Base-by-base conservation (phyloP, 83 land plant species). In the Thuja plicata region DNA sequence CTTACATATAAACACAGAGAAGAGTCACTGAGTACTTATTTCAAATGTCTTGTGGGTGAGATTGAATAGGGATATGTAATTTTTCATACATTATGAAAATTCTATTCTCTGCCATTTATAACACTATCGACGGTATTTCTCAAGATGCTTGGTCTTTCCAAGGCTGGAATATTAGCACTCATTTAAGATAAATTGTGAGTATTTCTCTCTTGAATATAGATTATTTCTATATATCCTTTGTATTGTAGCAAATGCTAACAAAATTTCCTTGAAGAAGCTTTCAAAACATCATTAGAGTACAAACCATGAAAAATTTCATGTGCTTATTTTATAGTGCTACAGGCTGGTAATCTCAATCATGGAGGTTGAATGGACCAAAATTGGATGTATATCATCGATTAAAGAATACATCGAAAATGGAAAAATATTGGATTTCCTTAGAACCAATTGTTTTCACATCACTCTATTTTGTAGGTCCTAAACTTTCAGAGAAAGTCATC, bases 101-200 rank as follows among this genome's bases (percentile, higher is more conserved):
- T 19, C 57, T 97, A 60, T 97, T 93, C 87, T 90, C 91, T 13
- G 96, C 94, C 34, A 87, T 97, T 54, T 90, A 89, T 80, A 89
- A 87, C 48, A 93, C 97, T 35, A 87, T 97, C 12, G 92, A 88
- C 90, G 94, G 95, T 41, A 87, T 96, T 35, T 89, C 91, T 73
- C 88, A 88, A 13, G 84, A 90, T 48, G 94, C 93, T 16, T 85
- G 85, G 34, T 37, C 46, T 52, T 90, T 73, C 17, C 97, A 96
- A 87, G 91, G 86, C 3, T 95, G 96, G 8, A 87, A 88, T 74
- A 90, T 95, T 50, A 92, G 89, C 8, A 74, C 55, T 48, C 95
- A 97, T 80, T 74, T 97, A 6, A 85, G 86, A 57, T 89, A 94
- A 13, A 93, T 92, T 81, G 99, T 97, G 88, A 88, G 99, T 84